Evolutionary conservation across 2,329 filamentous ascomycete species (phyloP).

Genomic region (Colletotrichum simmondsii): DNA sequence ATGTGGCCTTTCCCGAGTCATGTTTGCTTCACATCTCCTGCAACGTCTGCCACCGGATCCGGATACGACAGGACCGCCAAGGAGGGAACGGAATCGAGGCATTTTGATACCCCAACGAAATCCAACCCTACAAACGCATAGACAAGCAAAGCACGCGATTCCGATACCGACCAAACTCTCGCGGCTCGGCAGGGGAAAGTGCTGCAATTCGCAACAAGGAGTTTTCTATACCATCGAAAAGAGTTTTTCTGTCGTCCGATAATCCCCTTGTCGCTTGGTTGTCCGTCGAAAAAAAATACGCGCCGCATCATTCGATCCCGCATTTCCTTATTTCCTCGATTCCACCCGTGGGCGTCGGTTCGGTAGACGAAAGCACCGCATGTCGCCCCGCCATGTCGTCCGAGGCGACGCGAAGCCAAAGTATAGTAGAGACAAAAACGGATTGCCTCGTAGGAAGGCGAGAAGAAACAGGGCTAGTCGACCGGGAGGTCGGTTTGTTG

Average conservation of each 20-base stretch:
- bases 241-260: conserved; percentile 5
- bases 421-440: neutral
- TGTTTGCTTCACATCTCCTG: conserved; percentile 35
- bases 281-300: conserved; percentile 6
- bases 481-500: conserved; percentile 12
- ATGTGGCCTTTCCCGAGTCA: conserved; percentile 35
- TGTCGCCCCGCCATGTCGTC: neutral
- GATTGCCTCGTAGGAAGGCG: conserved; percentile 18
- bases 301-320: conserved; percentile 18
- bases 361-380: conserved; percentile 25
- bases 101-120: conserved; percentile 36
- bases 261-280: conserved; percentile 13
- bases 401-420: conserved; percentile 15
- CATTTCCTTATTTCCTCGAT: conserved; percentile 29
- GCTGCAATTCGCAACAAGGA: conserved; percentile 26
- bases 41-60: conserved; percentile 32
- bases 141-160: conserved; percentile 32
- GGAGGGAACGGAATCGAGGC: conserved; percentile 35
- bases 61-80: conserved; percentile 31
- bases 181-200: conserved; percentile 17
- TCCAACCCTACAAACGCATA: conserved; percentile 30
- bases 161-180: conserved; percentile 27
- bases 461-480: neutral
- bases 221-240: conserved; percentile 29
- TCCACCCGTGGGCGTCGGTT: conserved; percentile 8